These are phyloP conservation scores for Diutina rugosa DNA, from an alignment of 1,139 yeast genomes.

Conservation along the genomic window DNA sequence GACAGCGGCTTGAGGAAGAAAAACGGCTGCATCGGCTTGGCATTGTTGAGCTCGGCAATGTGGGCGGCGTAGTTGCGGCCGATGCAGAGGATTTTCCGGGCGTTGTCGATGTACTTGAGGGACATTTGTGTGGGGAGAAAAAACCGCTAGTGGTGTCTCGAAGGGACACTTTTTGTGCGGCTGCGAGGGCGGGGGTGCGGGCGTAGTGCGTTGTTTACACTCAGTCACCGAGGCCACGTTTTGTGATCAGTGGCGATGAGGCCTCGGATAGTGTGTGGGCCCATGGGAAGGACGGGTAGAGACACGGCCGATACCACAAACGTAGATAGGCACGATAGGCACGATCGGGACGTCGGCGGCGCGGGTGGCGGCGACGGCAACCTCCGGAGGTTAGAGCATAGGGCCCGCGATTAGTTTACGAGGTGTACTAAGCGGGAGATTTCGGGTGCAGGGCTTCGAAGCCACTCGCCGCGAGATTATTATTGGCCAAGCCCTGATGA, in stretches of 20 bases:
- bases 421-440: background rate
- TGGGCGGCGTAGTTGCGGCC: conserved; percentile 97
- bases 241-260: background rate
- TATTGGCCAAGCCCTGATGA: background rate
- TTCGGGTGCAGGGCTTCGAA: background rate
- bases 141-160: background rate
- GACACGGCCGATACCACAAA: too few relatives aligned
- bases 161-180: background rate
- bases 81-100: conserved; percentile 79
- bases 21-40: conserved; percentile 73
- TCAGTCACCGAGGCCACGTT: too few relatives aligned
- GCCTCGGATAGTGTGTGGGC: background rate
- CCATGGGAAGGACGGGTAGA: too few relatives aligned
- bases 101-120: conserved; percentile 45
- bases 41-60: conserved; percentile 75
- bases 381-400: background rate
- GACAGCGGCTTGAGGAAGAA: conserved; percentile 83
- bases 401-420: background rate
- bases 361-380: background rate
- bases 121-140: conserved; percentile 24
- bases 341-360: background rate
- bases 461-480: background rate
- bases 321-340: background rate
- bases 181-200: background rate
- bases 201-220: too few relatives aligned